Evolutionary conservation across 495 filamentous ascomycete species (phyloP).

Genomic region (Copromyces sp.): DNA sequence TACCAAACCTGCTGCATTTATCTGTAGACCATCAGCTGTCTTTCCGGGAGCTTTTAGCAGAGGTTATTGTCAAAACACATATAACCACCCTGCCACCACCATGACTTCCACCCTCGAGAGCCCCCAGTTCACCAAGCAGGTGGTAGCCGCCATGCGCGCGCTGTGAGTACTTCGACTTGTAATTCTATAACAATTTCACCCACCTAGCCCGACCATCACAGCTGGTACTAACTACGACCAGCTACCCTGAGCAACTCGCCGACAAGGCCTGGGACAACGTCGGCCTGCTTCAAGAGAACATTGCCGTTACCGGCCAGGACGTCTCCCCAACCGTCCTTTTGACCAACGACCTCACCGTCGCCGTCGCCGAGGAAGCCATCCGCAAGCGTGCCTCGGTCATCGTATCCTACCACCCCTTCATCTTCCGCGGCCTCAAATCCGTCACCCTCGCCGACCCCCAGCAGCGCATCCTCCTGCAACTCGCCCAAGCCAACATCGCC

Average conservation of each 20-base stretch:
- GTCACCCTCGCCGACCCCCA: constrained; percentile 77
- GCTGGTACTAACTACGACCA: constrained; percentile 20
- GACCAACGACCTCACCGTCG: constrained; percentile 81
- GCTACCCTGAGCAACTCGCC: constrained; percentile 81
- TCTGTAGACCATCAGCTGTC: background rate
- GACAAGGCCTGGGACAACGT: constrained; percentile 91
- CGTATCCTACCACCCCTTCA: constrained; percentile 91
- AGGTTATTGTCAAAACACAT: background rate
- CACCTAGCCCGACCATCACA: background rate
- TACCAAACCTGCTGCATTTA: background rate
- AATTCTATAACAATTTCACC: background rate
- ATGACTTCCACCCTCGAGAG: constrained; percentile 17
- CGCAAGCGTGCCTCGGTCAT: constrained; percentile 62
- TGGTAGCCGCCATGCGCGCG: constrained; percentile 70
- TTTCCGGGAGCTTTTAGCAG: background rate
- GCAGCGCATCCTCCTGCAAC: constrained; percentile 69
- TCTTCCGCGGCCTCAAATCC: constrained; percentile 83
- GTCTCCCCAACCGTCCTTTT: constrained; percentile 49
- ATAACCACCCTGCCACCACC: background rate
- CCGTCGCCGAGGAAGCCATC: constrained; percentile 89
- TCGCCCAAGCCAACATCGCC: constrained; percentile 82
- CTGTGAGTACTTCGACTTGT: constrained; percentile 47
- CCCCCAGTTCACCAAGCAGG: constrained; percentile 60
- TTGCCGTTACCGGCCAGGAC: constrained; percentile 3
- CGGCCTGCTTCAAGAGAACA: constrained; percentile 29